Conservation (phyloP, 805 yeast genomes). For the Candida krabiensis region DNA sequence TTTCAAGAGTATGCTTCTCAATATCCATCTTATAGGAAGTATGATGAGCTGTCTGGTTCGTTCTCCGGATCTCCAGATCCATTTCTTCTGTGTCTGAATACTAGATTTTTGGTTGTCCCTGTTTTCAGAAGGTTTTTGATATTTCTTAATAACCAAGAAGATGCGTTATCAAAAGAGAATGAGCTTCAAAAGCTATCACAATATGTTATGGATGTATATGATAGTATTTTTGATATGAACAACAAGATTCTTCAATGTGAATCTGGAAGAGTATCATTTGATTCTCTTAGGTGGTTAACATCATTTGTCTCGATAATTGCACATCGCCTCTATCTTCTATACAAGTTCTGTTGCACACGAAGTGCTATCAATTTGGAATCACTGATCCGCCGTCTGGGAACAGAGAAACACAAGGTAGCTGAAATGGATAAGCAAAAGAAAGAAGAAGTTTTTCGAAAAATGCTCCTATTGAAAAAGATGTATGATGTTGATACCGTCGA, state of each 20-base stretch:
- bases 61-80: not conserved
- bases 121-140: not conserved
- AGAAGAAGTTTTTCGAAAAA: not conserved
- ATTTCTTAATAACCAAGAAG: not conserved
- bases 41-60: not conserved
- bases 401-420: not conserved
- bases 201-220: not conserved
- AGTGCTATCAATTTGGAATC: not conserved
- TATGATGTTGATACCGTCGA: not conserved
- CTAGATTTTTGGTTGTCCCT: not conserved
- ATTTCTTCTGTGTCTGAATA: not conserved
- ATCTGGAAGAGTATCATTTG: not conserved
- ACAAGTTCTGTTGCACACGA: not conserved
- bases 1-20: not conserved
- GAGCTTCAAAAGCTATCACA: not conserved
- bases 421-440: not conserved
- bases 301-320: not conserved
- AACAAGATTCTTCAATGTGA: not conserved
- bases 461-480: not conserved
- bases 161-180: not conserved
- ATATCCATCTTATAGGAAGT: not conserved
- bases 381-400: no score
- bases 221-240: not conserved
- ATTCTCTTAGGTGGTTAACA: not conserved
- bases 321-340: not conserved